These are phyloP conservation scores for Bjerkandera adusta DNA, from an alignment of 1,284 basidiomycete genomes.

Conservation along the genomic window DNA sequence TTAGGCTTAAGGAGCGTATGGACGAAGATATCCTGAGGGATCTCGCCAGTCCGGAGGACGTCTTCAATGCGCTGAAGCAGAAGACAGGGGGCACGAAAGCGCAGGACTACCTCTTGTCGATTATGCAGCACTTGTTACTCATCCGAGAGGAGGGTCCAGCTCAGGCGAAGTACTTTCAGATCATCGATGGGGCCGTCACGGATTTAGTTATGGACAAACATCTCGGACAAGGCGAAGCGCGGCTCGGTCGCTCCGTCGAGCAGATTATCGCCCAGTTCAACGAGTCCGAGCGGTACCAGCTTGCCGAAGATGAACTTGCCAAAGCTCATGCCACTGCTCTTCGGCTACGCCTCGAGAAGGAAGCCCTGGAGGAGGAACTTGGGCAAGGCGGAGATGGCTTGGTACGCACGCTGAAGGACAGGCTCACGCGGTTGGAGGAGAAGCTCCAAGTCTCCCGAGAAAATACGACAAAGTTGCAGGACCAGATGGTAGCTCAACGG, in stretches of 20 bases:
- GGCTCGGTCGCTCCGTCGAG: conserved; percentile 89
- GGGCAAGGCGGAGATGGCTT: conserved; percentile 80
- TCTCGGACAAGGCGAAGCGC: conserved; percentile 79
- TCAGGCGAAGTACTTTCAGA: conserved; percentile 86
- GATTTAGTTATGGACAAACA: conserved; percentile 95
- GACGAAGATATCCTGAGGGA: conserved; percentile 78
- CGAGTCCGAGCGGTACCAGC: conserved; percentile 84
- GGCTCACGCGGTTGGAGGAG: conserved; percentile 75
- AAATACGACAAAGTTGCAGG: conserved; percentile 72
- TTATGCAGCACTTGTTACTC: conserved; percentile 90
- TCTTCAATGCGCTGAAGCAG: conserved; percentile 80
- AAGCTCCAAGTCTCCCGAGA: conserved; percentile 79
- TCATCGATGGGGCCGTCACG: conserved; percentile 91
- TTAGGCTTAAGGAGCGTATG: conserved; percentile 72
- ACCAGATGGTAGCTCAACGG: conserved; percentile 81
- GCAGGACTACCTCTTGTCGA: conserved; percentile 85
- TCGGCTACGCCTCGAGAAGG: conserved; percentile 70
- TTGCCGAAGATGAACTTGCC: conserved; percentile 76
- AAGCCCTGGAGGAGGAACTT: conserved; percentile 78
- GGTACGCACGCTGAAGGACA: conserved; percentile 78
- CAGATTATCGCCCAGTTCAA: conserved; percentile 89
- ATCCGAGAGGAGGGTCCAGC: conserved; percentile 87
- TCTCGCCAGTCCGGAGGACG: conserved; percentile 81
- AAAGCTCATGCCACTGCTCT: conserved; percentile 65
- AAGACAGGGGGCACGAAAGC: conserved; percentile 79